Base-by-base conservation (phyloP, 176 grass and related monocot species). In the Oryza rufipogon region DNA sequence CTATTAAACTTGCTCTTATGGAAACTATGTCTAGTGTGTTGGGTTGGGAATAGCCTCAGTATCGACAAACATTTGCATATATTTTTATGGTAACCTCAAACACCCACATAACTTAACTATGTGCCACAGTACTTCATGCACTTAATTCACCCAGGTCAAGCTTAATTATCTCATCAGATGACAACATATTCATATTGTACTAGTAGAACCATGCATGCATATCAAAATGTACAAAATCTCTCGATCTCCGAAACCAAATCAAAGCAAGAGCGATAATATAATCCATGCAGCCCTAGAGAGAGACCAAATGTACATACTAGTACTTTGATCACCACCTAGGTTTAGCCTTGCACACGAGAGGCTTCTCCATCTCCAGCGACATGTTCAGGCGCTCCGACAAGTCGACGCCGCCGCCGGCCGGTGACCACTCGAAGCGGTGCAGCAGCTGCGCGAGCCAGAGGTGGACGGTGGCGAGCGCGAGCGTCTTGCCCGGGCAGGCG, bases 311-410 rank as follows among this genome's bases (percentile, higher is more conserved):
- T n/a, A n/a, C n/a, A n/a, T n/a, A n/a, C n/a, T n/a, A n/a, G n/a
- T n/a, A n/a, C n/a, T n/a, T n/a, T n/a, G n/a, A n/a, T n/a, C n/a
- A 73, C 42, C 42, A 48, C 22, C 70, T 73, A 26, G 42, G 70
- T 11, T 48, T 77, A 28, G 83, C 77, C 83, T 42, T 90, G 71
- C 91, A 93, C 15, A 86, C 72, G 54, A 93, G 77, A 4, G 91
- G 81, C 36, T 33, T 90, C 88, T 90, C 74, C 91, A 90, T 93
- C 88, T 93, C 88, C 10, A 90, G 79, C 8, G 91, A 93, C 91
- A 90, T 93, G 58, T 84, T 81, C 3, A 93, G 82, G 32, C 85
- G 84, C 77, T 93, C 91, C 3, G 77, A 84, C 23, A 93, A 41
- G 84, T 93, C 82, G n/a, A 93, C 85, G 36, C 42, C 66, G 15